These are phyloP conservation scores for Penicillium flavigenum DNA, from an alignment of 495 filamentous ascomycete genomes.

Conservation along the genomic window DNA sequence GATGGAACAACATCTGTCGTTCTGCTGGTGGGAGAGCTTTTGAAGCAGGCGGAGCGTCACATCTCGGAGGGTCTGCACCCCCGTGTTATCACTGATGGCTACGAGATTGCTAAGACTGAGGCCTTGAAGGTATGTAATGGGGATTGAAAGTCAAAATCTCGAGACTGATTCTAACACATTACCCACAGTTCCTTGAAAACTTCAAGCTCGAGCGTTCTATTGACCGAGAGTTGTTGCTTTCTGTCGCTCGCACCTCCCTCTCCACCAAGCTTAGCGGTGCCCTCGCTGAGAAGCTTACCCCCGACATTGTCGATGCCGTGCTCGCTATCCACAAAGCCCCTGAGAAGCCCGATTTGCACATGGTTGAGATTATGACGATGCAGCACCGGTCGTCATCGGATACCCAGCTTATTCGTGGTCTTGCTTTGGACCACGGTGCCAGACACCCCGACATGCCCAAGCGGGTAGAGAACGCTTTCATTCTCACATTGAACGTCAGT, in stretches of 20 bases:
- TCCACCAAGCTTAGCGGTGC: constrained; percentile 88
- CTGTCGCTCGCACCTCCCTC: constrained; percentile 90
- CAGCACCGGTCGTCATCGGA: constrained; percentile 95
- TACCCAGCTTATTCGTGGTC: constrained; percentile 89
- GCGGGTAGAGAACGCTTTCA: constrained; percentile 89
- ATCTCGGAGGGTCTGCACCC: constrained; percentile 95
- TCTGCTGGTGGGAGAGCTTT: constrained; percentile 87
- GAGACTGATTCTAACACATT: constrained; percentile 17
- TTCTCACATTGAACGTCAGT: constrained; percentile 93
- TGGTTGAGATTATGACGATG: constrained; percentile 99
- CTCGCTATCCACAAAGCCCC: constrained; percentile 87
- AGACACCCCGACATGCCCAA: constrained; percentile 99
- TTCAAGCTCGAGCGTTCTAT: constrained; percentile 88
- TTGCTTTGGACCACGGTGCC: constrained; percentile 93
- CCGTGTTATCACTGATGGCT: constrained; percentile 94
- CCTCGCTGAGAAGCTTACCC: constrained; percentile 86
- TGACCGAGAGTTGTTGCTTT: constrained; percentile 90
- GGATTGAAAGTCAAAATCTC: neutral
- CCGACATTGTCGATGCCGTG: constrained; percentile 93
- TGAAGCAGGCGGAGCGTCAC: constrained; percentile 95
- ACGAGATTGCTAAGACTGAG: constrained; percentile 93
- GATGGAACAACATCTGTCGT: constrained; percentile 98
- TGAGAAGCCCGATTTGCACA: constrained; percentile 93
- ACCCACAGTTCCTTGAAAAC: constrained; percentile 77
- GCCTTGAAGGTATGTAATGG: constrained; percentile 65